Percentiles rank a stretch among this genome's conserved stretches.
Evolutionary conservation across 2,329 filamentous ascomycete genomes (phyloP).

Genomic region (Exophiala sideris): DNA sequence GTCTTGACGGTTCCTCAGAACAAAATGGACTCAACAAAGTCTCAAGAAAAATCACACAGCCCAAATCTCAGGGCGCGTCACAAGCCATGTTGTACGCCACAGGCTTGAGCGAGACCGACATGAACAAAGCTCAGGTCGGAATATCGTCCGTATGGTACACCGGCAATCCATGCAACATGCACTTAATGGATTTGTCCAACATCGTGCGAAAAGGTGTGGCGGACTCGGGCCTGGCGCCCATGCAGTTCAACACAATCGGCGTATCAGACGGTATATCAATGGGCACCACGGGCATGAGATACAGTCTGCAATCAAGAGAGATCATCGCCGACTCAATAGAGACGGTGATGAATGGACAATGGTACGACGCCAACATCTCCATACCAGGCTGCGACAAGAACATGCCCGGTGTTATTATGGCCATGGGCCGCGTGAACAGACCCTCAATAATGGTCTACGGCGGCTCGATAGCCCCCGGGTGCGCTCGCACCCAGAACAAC

Average conservation of each 20-base stretch:
- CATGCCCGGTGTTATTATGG: conserved; percentile 90
- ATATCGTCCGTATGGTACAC: conserved; percentile 98
- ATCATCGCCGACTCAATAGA: conserved; percentile 98
- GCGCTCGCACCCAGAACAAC: conserved; percentile 69
- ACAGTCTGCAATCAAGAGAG: conserved; percentile 89
- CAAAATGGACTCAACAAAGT: conserved; percentile 67
- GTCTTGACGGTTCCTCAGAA: conserved; percentile 14
- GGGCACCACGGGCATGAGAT: conserved; percentile 96
- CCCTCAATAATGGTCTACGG: conserved; percentile 98
- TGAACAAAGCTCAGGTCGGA: conserved; percentile 95
- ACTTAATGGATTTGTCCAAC: conserved; percentile 83
- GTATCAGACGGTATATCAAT: conserved; percentile 98
- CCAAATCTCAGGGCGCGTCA: conserved; percentile 95
- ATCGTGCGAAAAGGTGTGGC: conserved; percentile 70
- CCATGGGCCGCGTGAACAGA: conserved; percentile 91
- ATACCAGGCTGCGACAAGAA: conserved; percentile 99
- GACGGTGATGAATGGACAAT: conserved; percentile 98
- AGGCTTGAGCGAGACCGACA: conserved; percentile 77
- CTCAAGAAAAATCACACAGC: conserved; percentile 84
- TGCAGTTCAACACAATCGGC: conserved; percentile 98
- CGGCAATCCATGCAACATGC: conserved; percentile 99
- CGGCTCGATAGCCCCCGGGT: conserved; percentile 88
- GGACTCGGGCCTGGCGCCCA: conserved; percentile 77
- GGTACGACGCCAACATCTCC: conserved; percentile 97
- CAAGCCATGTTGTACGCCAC: conserved; percentile 99